Evolutionary conservation across 371 early-diverging fungal species (phyloP).

Genomic region (Cokeromyces recurvatus): DNA sequence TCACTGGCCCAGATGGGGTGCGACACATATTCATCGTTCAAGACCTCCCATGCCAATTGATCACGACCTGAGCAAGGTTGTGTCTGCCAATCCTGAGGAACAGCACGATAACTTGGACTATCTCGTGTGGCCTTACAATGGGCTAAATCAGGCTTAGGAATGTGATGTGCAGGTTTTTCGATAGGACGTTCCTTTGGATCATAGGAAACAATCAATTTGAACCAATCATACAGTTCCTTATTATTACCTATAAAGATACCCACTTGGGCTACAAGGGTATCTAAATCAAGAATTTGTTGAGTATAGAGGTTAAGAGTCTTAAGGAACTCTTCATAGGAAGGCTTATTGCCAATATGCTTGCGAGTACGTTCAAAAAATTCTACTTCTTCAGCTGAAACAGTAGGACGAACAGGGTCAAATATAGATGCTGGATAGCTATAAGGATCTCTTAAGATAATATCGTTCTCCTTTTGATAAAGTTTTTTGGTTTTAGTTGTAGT

Average conservation of each 20-base stretch:
- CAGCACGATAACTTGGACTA: conserved; percentile 70
- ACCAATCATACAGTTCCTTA: conserved; percentile 87
- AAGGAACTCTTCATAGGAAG: conserved; percentile 94
- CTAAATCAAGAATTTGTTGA: conserved; percentile 88
- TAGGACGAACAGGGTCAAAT: conserved; percentile 29
- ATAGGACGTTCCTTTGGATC: conserved; percentile 62
- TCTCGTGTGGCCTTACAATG: conserved; percentile 41
- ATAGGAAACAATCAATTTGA: conserved; percentile 94
- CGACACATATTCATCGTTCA: conserved; percentile 94
- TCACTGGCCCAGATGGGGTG: conserved; percentile 96
- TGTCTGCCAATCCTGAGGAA: conserved; percentile 60
- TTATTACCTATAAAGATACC: conserved; percentile 73
- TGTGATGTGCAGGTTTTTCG: conserved; percentile 16
- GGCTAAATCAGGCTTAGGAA: conserved; percentile 60
- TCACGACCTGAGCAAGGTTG: conserved; percentile 86
- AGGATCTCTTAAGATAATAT: conserved; percentile 5
- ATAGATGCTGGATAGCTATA: conserved; percentile 13
- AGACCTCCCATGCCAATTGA: conserved; percentile 84
- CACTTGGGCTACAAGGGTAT: conserved; percentile 80
- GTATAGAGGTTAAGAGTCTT: conserved; percentile 95
- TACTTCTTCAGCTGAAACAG: conserved; percentile 70
- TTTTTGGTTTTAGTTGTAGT: conserved; percentile 2
- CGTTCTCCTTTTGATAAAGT: conserved; percentile 5
- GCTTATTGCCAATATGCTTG: conserved; percentile 76
- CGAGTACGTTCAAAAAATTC: conserved; percentile 92